Conservation (phyloP, 2,329 filamentous ascomycete genomes). For the Colletotrichum somersetense region DNA sequence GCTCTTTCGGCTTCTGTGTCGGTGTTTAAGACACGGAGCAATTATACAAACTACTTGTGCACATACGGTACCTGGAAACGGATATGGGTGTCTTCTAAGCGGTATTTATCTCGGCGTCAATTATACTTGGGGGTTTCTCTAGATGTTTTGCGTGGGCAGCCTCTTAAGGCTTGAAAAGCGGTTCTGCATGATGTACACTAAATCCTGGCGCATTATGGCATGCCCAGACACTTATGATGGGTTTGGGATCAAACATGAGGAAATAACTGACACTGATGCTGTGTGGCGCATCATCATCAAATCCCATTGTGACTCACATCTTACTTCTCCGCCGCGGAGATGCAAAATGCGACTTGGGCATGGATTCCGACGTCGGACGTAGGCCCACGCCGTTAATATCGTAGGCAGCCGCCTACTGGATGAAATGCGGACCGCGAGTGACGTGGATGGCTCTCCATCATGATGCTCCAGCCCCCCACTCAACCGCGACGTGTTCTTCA, state of each 20-base stretch:
- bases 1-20: constrained; percentile 70
- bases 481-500: too few species aligned
- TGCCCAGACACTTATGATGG: background rate
- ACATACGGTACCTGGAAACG: constrained; percentile 18
- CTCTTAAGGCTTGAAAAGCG: constrained; percentile 15
- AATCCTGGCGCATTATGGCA: constrained; percentile 24
- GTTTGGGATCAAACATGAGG: background rate
- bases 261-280: background rate
- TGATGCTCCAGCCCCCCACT: background rate
- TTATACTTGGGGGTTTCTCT: constrained; percentile 27
- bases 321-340: background rate
- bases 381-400: background rate
- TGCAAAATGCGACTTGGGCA: background rate
- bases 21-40: constrained; percentile 48
- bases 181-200: background rate
- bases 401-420: too few species aligned
- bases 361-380: background rate
- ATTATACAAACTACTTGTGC: constrained; percentile 1
- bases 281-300: background rate
- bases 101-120: constrained; percentile 27
- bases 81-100: constrained; percentile 37
- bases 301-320: background rate
- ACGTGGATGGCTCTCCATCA: too few species aligned
- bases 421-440: too few species aligned
- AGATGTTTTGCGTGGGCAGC: constrained; percentile 18